Evolutionary conservation across 257 asterid genomes (phyloP).

Genomic region (Salvia miltiorrhiza): DNA sequence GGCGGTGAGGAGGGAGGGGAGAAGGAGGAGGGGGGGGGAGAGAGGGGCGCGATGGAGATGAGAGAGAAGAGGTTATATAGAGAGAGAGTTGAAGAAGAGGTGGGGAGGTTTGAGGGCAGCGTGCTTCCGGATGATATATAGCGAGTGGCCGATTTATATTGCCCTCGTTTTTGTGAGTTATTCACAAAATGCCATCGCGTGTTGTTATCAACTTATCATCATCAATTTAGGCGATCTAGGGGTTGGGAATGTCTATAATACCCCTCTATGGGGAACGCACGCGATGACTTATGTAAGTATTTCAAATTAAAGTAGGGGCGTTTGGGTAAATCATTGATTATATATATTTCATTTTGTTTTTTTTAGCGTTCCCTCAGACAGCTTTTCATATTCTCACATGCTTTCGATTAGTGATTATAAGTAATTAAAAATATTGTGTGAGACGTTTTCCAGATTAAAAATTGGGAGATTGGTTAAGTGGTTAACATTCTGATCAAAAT

Average conservation of each 20-base stretch:
- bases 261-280: neutral
- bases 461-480: too few relatives aligned
- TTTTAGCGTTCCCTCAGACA: neutral
- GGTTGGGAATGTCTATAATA: neutral
- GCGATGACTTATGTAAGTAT: neutral
- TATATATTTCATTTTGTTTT: neutral
- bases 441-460: too few relatives aligned
- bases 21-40: neutral
- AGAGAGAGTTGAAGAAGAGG: neutral
- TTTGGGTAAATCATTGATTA: neutral
- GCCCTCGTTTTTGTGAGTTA: conserved; percentile 2
- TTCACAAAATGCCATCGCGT: conserved; percentile 21
- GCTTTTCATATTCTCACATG: neutral
- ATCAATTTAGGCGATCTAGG: conserved; percentile 5
- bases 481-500: too few relatives aligned
- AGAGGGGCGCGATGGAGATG: neutral
- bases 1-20: neutral
- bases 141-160: neutral
- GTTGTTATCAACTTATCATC: conserved; percentile 1
- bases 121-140: conserved; percentile 19
- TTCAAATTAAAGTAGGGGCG: neutral
- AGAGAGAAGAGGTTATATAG: conserved; percentile 1
- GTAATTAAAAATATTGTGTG: too few relatives aligned
- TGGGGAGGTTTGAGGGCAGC: neutral
- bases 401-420: neutral